Evolutionary conservation across 108 stramenopile genomes (phyloP), one percentile per base, ranked within the genome.

Genomic region (Schizochytrium sp.): DNA sequence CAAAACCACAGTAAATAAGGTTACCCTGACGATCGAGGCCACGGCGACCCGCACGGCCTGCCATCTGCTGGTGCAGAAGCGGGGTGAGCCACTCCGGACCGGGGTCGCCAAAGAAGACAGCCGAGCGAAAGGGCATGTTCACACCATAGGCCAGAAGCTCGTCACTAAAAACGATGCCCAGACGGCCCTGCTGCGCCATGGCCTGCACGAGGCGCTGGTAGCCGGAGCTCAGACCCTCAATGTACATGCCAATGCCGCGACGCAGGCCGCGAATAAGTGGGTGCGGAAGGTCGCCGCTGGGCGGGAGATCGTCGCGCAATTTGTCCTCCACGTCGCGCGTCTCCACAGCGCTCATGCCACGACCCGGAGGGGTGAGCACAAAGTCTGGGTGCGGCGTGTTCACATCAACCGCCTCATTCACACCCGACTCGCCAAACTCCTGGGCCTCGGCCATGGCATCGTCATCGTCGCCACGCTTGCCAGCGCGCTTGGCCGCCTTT

Each of bases 11-110:
- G 93, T 98, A 99, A 72, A 99, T 92, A 34, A 99, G 93, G 91
- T 98, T 98, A 59, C 99, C 99, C 93, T 99, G 98, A n/a, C 97
- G 97, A 92, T 99, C 99, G 95, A 99, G 96, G 87, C 99, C 99
- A 90, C 99, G 95, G 51, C 99, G 97, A 47, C 99, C 99, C 72
- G 99, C 98, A 63, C 99, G 96, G 72, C 99, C 99, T 88, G 97
- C 96, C 99, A 99, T 99, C 94, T 99, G 99, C 92, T 98, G 98
- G 29, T 98, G 98, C 92, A 99, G 97, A 43, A 98, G 91, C 47
- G 97, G 96, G 25, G 96, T 97, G 58, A 98, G 91, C 43, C 91
- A 92, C 43, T 96, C 96, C 19, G 45, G 48, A 58, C 96, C 96
- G 96, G 97, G 96, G 90, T 98, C 98, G 87, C 97, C 97, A 92